These are phyloP conservation scores for Fraxinus velutina DNA, from an alignment of 305 asterid genomes.

Conservation along the genomic window DNA sequence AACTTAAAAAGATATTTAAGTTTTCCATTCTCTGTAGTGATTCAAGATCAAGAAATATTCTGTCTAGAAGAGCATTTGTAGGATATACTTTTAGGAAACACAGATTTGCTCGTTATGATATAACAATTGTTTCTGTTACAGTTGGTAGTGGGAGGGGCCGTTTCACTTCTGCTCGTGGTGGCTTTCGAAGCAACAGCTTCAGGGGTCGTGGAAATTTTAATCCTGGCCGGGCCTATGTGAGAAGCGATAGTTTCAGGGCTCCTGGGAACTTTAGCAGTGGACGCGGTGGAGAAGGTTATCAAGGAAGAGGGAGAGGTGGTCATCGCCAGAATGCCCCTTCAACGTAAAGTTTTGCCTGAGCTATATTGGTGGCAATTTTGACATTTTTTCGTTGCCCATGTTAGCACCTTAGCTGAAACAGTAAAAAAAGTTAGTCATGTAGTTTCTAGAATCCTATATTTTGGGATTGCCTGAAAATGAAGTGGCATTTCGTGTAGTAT, in stretches of 20 bases:
- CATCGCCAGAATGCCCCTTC: background rate
- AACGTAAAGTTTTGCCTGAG: background rate
- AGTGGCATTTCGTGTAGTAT: background rate
- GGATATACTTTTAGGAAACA: background rate
- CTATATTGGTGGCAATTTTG: background rate
- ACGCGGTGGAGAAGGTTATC: constrained; percentile 15
- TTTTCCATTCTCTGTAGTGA: background rate
- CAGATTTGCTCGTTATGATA: background rate
- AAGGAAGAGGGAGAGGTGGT: background rate
- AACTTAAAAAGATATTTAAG: constrained; percentile 9
- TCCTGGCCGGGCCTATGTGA: constrained; percentile 50
- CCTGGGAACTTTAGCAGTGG: constrained; percentile 56
- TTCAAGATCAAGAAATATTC: background rate
- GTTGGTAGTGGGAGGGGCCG: constrained; percentile 71
- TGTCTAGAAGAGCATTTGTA: background rate
- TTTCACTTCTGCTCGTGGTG: constrained; percentile 53
- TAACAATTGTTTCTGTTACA: constrained; percentile 25
- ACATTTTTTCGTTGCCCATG: background rate
- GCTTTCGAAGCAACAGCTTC: constrained; percentile 55
- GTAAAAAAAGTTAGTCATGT: background rate
- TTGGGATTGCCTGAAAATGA: background rate
- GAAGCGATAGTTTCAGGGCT: constrained; percentile 56
- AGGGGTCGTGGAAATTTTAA: constrained; percentile 60
- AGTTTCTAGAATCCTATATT: background rate
- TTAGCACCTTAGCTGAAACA: background rate